Conservation (phyloP, 345 rosid genomes). For the Arabis hirsuta region DNA sequence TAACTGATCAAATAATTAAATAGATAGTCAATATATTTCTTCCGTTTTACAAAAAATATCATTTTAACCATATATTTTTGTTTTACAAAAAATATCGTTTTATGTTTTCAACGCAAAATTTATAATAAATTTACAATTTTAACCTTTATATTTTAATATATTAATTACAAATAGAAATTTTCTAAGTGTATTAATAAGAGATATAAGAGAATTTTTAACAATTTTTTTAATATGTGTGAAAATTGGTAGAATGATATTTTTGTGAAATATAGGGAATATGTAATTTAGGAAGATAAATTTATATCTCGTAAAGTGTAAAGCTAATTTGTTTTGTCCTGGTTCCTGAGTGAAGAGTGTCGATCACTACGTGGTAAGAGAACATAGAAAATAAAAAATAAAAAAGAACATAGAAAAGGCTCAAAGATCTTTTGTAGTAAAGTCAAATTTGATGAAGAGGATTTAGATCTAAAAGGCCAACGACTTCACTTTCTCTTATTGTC, state of each 20-base stretch:
- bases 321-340: background rate
- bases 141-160: too few relatives aligned
- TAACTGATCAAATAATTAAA: background rate
- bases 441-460: constrained; percentile 6
- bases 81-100: too few relatives aligned
- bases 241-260: too few relatives aligned
- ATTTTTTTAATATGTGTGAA: too few relatives aligned
- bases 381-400: too few relatives aligned
- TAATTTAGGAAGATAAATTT: background rate
- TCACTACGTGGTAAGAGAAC: constrained; percentile 7
- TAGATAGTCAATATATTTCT: background rate
- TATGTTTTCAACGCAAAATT: too few relatives aligned
- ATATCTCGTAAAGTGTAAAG: constrained; percentile 1
- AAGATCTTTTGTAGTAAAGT: background rate
- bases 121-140: too few relatives aligned
- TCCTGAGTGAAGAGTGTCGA: background rate
- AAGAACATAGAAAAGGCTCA: background rate
- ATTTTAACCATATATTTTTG: too few relatives aligned
- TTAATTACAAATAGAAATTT: too few relatives aligned
- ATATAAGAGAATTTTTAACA: too few relatives aligned
- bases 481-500: constrained; percentile 6
- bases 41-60: too few relatives aligned
- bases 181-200: too few relatives aligned
- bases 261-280: background rate
- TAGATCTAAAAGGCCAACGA: background rate